These are phyloP conservation scores for Larix kaempferi DNA, from an alignment of 75 land plant species.

Conservation along the genomic window DNA sequence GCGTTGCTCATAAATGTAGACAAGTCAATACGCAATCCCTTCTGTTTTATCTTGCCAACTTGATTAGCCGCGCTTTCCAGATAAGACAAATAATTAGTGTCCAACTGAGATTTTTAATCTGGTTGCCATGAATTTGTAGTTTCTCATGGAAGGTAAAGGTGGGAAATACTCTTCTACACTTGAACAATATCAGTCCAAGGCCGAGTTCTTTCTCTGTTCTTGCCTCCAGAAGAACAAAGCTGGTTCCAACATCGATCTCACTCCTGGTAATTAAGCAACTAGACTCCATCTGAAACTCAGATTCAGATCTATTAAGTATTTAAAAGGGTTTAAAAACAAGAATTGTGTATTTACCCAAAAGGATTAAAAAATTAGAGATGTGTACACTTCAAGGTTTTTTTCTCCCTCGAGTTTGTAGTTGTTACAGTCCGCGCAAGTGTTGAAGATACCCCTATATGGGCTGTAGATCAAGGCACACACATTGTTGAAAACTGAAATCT, in stretches of 20 bases:
- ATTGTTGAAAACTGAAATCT: neutral
- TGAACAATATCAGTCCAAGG: constrained; percentile 42
- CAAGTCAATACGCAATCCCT: neutral
- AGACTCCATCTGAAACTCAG: too few relatives aligned
- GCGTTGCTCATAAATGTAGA: neutral
- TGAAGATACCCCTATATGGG: too few relatives aligned
- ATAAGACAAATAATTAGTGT: neutral
- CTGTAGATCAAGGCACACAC: too few relatives aligned
- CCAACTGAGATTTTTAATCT: neutral
- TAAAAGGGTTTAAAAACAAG: too few relatives aligned
- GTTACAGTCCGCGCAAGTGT: too few relatives aligned
- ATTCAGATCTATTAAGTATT: too few relatives aligned
- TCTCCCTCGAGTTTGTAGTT: too few relatives aligned
- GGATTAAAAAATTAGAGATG: too few relatives aligned
- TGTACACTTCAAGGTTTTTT: too few relatives aligned
- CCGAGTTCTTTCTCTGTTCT: constrained; percentile 50
- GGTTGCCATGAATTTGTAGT: neutral
- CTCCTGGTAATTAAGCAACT: constrained; percentile 31
- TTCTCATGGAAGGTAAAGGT: constrained; percentile 26
- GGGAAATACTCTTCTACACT: constrained; percentile 19
- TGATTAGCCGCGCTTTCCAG: neutral
- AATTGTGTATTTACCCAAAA: too few relatives aligned
- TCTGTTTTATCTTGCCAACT: neutral
- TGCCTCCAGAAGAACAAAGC: constrained; percentile 39
- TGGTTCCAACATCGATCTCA: constrained; percentile 42